phyloP scores from a whole-genome alignment of 2,329 filamentous ascomycete genomes.

The Capronia americana region DNA sequence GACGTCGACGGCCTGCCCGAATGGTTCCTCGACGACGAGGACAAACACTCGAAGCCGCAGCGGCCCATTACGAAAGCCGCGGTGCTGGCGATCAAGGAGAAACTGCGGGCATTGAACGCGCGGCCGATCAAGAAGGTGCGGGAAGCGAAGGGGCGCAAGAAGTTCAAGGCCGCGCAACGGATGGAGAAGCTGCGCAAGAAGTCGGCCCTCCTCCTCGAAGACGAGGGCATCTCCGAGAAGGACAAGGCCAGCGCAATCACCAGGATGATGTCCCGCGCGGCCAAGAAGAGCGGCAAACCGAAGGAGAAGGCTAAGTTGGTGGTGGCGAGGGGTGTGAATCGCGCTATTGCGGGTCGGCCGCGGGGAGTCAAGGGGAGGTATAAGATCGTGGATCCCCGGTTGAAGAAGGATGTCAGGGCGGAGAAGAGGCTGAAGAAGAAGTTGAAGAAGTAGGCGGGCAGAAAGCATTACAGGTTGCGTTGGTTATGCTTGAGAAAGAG shows the following conservation, averaged over 20 bases:
- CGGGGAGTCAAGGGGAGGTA: constrained; percentile 94
- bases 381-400: constrained; percentile 91
- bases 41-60: constrained; percentile 78
- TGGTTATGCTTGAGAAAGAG: not conserved
- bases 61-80: constrained; percentile 92
- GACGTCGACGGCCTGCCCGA: constrained; percentile 91
- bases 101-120: constrained; percentile 88
- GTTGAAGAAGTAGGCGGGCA: constrained; percentile 56
- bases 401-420: constrained; percentile 95
- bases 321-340: constrained; percentile 83
- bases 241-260: constrained; percentile 89
- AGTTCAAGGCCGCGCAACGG: constrained; percentile 87
- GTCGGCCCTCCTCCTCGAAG: constrained; percentile 84
- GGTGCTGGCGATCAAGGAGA: constrained; percentile 91
- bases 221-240: constrained; percentile 92
- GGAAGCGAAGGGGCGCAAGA: constrained; percentile 95
- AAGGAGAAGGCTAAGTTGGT: constrained; percentile 84
- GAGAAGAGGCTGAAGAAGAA: constrained; percentile 82
- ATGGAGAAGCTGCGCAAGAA: constrained; percentile 98
- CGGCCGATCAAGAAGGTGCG: constrained; percentile 98
- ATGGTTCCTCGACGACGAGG: constrained; percentile 97
- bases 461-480: too few relatives aligned
- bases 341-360: constrained; percentile 83
- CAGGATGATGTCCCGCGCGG: constrained; percentile 79
- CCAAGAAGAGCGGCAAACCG: constrained; percentile 74